Conservation (phyloP, 2,329 filamentous ascomycete species). For the Colletotrichum camelliae region DNA sequence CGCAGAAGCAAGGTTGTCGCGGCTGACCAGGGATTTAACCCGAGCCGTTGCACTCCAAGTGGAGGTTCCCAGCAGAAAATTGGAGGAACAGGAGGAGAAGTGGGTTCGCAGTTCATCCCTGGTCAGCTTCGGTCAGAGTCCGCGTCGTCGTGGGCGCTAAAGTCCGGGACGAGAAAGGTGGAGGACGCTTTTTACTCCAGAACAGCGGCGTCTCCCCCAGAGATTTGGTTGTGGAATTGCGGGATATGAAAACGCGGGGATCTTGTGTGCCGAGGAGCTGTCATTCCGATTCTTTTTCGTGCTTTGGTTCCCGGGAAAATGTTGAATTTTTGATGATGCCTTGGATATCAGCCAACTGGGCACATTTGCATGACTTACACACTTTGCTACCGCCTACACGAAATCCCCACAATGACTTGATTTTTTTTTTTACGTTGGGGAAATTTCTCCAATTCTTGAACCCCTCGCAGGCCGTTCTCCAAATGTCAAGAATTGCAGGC, state of each 20-base stretch:
- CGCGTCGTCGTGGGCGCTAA: neutral
- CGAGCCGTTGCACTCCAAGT: neutral
- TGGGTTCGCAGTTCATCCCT: neutral
- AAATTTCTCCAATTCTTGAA: neutral
- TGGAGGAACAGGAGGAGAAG: neutral
- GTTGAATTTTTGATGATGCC: neutral
- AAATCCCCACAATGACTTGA: neutral
- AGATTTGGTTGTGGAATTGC: neutral
- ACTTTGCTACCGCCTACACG: neutral
- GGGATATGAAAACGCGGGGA: constrained; percentile 9
- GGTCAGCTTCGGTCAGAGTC: constrained; percentile 14
- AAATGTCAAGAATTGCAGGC: neutral
- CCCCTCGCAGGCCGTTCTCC: neutral
- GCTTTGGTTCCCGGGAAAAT: neutral
- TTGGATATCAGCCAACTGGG: neutral
- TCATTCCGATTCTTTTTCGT: neutral
- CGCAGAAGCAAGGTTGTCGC: neutral
- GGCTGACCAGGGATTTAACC: neutral
- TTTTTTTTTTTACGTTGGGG: neutral
- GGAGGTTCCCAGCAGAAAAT: neutral
- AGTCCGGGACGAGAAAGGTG: neutral
- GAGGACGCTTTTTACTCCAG: neutral
- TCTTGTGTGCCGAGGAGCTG: neutral
- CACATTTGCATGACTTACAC: neutral
- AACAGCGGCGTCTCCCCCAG: neutral